These are phyloP conservation scores for Leishmania arabica DNA, from an alignment of 208 protist species.

Conservation along the genomic window DNA sequence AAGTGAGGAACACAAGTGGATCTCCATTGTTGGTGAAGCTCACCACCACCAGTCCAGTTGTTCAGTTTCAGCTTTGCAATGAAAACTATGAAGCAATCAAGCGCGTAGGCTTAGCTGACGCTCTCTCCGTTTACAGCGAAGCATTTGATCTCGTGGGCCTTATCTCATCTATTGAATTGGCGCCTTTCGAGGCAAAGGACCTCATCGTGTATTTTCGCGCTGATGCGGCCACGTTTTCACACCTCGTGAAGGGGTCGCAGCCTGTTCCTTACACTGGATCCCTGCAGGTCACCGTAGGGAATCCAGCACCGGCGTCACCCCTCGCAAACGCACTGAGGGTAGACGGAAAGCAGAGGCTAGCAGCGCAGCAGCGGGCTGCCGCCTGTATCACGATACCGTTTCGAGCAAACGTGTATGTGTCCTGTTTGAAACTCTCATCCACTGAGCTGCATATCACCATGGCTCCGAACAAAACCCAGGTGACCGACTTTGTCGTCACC, in stretches of 20 bases:
- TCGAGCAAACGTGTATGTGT: slow-evolving; percentile 70
- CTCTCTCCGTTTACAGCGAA: slow-evolving; percentile 48
- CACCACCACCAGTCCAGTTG: slow-evolving; percentile 30
- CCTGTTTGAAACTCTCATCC: slow-evolving; percentile 58
- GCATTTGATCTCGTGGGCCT: slow-evolving; percentile 65
- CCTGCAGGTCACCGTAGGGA: slow-evolving; percentile 44
- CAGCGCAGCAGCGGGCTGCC: not conserved
- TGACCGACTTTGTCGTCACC: slow-evolving; percentile 72
- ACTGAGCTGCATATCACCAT: slow-evolving; percentile 73
- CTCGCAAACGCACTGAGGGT: not conserved
- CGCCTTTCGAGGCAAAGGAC: slow-evolving; percentile 45
- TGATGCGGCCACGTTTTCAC: slow-evolving; percentile 49
- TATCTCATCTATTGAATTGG: slow-evolving; percentile 42
- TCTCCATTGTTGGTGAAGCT: slow-evolving; percentile 44
- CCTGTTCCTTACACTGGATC: slow-evolving; percentile 42
- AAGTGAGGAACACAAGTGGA: slow-evolving; percentile 43
- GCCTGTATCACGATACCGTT: slow-evolving; percentile 53
- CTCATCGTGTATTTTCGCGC: slow-evolving; percentile 66
- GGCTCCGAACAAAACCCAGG: slow-evolving; percentile 70
- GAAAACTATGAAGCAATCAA: slow-evolving; percentile 53
- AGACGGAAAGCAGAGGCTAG: not conserved
- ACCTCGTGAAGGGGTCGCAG: slow-evolving; percentile 43
- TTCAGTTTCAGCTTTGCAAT: slow-evolving; percentile 63
- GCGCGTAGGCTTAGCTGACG: slow-evolving; percentile 15
- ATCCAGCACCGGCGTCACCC: not conserved